A percentile compares a stretch with the other conserved stretches of the same genome.
Evolutionary conservation across 768 basidiomycete species (phyloP).

Genomic region (Tricholoma hemisulphureum): DNA sequence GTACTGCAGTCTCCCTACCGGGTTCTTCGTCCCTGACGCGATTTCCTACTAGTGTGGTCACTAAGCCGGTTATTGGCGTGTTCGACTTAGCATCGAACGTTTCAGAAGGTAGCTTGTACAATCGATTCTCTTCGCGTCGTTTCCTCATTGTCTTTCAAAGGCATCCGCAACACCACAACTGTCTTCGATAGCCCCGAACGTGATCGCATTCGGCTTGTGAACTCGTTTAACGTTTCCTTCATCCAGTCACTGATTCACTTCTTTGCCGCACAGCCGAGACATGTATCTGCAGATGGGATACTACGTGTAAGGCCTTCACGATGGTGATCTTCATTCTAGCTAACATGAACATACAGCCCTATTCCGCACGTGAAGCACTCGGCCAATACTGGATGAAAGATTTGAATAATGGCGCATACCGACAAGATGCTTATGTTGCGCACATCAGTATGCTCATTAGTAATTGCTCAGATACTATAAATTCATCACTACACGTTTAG

Average conservation of each 20-base stretch:
- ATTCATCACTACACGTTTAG: conserved; percentile 33
- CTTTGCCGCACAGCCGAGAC: conserved; percentile 60
- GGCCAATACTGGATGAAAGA: conserved; percentile 99
- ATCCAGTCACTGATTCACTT: neutral
- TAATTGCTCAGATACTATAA: neutral
- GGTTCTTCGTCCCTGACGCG: neutral
- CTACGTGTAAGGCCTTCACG: conserved; percentile 58
- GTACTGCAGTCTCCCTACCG: conserved; percentile 39
- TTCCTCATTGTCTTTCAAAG: conserved; percentile 34
- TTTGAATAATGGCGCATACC: conserved; percentile 83
- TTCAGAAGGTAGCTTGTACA: conserved; percentile 64
- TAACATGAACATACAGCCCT: conserved; percentile 57
- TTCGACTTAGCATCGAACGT: conserved; percentile 96
- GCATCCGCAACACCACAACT: conserved; percentile 97
- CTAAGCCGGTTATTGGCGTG: conserved; percentile 95
- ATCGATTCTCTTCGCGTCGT: neutral
- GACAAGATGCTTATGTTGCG: conserved; percentile 84
- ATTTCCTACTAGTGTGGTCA: conserved; percentile 62
- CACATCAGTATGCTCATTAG: conserved; percentile 70
- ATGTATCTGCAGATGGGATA: conserved; percentile 84
- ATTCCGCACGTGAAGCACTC: conserved; percentile 82
- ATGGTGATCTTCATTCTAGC: neutral
- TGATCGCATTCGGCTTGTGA: conserved; percentile 79
- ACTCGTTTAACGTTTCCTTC: conserved; percentile 20
- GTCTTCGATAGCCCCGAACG: conserved; percentile 92